Base-by-base conservation (phyloP, 306 rosid genomes). In the Acacia crassicarpa region DNA sequence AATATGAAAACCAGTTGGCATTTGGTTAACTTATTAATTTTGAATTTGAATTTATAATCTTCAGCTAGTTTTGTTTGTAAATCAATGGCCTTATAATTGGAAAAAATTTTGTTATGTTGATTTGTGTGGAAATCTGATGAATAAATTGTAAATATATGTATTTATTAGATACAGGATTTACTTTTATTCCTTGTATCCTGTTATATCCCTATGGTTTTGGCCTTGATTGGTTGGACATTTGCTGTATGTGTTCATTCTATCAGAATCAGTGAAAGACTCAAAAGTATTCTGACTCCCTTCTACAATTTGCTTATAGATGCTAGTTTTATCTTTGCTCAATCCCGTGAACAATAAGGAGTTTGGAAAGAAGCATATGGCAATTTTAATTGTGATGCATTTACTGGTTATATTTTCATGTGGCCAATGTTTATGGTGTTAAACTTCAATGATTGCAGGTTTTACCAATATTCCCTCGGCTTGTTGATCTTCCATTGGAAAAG, bases 401-500 rank as follows among this genome's bases (percentile, higher is more conserved):
- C 54, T 75, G 53, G 51, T 67, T 25, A 58, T 38, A 49, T 73
- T 77, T 22, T 73, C 19, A 10, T 58, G 33, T 58, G 25, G 58
- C 44, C 53, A 2, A 44, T 71, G 13, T 45, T 25, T 75, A 9
- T 23, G 8, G 8, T 44, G 54, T 81, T 77, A 56, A 74, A 27
- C 80, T 75, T 86, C 49, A 8, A 63, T 73, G 83, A 20, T 77
- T 9, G 80, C 98, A 96, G 98, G 99, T 96, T 72, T 90, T 96
- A 78, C 99, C 98, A 38, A 91, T 96, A 84, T 92, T 96, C 77
- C 98, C 99, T 67, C 92, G 86, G 79, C 97, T 96, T 83, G 91
- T 96, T 30, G 94, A 87, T 81, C 98, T 96, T 74, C 97, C 99
- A 73, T 81, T 91, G 84, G 99, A 96, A 54, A 96, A 96, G 90